phyloP scores from a whole-genome alignment of 495 filamentous ascomycete species.

The Terfezia boudieri region DNA sequence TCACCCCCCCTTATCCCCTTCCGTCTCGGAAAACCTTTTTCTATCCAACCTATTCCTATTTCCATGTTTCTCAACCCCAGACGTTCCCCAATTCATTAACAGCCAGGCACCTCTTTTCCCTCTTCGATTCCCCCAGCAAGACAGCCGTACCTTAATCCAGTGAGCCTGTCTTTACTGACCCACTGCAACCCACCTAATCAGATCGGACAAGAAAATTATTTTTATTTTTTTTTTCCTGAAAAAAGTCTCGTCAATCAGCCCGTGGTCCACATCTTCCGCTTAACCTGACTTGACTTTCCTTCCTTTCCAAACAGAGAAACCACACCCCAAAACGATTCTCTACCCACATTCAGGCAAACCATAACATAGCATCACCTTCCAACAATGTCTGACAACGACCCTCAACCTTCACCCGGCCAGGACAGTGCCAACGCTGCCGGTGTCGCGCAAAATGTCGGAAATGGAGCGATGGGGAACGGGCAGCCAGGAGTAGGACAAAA shows the following conservation, averaged over 20 bases:
- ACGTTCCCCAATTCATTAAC: background rate
- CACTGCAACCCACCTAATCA: background rate
- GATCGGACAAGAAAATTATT: background rate
- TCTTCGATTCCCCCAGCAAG: background rate
- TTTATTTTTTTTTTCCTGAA: background rate
- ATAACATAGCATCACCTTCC: slow-evolving; percentile 18
- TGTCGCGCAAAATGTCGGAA: background rate
- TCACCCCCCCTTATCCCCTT: background rate
- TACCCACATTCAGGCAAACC: slow-evolving; percentile 19
- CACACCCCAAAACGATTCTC: slow-evolving; percentile 2
- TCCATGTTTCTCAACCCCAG: background rate
- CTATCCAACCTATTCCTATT: background rate
- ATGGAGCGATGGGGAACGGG: slow-evolving; percentile 22
- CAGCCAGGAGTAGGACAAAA: slow-evolving; percentile 34
- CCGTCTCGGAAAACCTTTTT: background rate
- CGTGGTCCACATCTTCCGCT: background rate
- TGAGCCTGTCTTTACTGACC: background rate
- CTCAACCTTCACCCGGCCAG: slow-evolving; percentile 23
- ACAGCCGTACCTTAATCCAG: background rate
- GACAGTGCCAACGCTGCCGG: slow-evolving; percentile 23
- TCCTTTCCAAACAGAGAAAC: background rate
- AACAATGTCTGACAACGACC: slow-evolving; percentile 20
- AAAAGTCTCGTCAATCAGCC: background rate
- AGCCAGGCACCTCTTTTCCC: background rate
- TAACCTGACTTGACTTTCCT: background rate